Conservation (phyloP, 768 basidiomycete species). For the Chalciporus pseudorubinellus region DNA sequence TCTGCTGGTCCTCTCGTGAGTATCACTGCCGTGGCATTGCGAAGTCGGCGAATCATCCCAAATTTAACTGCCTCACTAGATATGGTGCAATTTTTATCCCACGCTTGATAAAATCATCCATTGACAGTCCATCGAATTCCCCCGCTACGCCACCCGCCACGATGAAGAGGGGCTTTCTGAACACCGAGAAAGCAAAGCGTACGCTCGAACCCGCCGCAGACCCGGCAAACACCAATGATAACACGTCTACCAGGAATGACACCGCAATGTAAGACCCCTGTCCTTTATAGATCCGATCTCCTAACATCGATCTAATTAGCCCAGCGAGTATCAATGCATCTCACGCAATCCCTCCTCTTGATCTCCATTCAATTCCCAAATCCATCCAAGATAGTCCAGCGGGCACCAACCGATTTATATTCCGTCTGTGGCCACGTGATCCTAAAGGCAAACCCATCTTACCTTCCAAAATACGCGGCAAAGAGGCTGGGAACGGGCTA, state of each 20-base stretch:
- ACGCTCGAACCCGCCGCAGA: constrained; percentile 17
- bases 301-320: not conserved
- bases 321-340: not conserved
- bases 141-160: constrained; percentile 15
- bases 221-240: not conserved
- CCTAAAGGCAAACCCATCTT: constrained; percentile 18
- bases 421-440: constrained; percentile 28
- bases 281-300: not conserved
- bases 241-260: not conserved
- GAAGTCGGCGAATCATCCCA: too few relatives aligned
- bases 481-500: constrained; percentile 20
- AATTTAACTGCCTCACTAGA: too few relatives aligned
- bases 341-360: not conserved
- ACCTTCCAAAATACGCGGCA: constrained; percentile 13
- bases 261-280: not conserved
- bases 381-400: not conserved
- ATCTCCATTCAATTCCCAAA: constrained; percentile 7
- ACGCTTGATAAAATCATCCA: too few relatives aligned
- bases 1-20: too few relatives aligned
- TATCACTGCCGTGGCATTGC: too few relatives aligned
- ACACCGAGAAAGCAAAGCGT: constrained; percentile 17
- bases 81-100: too few relatives aligned
- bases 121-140: too few relatives aligned
- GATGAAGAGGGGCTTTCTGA: constrained; percentile 26
- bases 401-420: constrained; percentile 13